These are phyloP conservation scores for Botryotinia narcissicola DNA, from an alignment of 2,329 filamentous ascomycete genomes.

Conservation along the genomic window DNA sequence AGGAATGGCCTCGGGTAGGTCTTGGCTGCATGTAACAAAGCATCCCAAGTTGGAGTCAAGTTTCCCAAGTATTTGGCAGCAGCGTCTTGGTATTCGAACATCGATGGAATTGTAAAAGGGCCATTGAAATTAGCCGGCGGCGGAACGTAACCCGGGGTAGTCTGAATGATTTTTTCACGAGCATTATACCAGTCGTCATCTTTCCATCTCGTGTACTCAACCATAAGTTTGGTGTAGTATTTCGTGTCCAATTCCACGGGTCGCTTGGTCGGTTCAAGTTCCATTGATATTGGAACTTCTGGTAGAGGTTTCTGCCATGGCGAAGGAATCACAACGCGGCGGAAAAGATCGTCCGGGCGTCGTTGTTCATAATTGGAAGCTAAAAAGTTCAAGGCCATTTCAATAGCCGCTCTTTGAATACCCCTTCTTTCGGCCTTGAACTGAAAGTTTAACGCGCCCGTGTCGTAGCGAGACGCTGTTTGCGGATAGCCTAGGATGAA, in stretches of 20 bases:
- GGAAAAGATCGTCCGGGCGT: constrained; percentile 32
- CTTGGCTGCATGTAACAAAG: not conserved
- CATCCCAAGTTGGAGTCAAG: not conserved
- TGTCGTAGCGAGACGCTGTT: not conserved
- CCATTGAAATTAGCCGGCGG: constrained; percentile 31
- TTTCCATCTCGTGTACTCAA: constrained; percentile 25
- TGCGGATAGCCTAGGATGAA: constrained; percentile 14
- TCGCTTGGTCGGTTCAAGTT: constrained; percentile 30
- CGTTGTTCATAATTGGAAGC: constrained; percentile 36
- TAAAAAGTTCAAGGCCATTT: constrained; percentile 33
- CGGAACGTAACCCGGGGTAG: constrained; percentile 15
- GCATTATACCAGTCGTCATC: constrained; percentile 27
- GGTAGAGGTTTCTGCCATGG: constrained; percentile 15
- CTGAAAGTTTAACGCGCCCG: constrained; percentile 27
- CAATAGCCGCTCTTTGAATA: constrained; percentile 33
- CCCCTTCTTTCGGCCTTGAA: constrained; percentile 34
- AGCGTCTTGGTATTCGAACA: constrained; percentile 21
- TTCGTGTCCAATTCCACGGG: constrained; percentile 32
- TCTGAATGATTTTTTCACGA: constrained; percentile 1
- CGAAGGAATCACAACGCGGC: constrained; percentile 26
- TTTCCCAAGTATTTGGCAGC: constrained; percentile 1
- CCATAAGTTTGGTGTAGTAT: constrained; percentile 32
- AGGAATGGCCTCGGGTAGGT: not conserved
- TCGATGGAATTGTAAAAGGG: constrained; percentile 24
- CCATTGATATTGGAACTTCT: constrained; percentile 30